Evolutionary conservation across 2,329 filamentous ascomycete species (phyloP).

Genomic region (Nemania sp.): DNA sequence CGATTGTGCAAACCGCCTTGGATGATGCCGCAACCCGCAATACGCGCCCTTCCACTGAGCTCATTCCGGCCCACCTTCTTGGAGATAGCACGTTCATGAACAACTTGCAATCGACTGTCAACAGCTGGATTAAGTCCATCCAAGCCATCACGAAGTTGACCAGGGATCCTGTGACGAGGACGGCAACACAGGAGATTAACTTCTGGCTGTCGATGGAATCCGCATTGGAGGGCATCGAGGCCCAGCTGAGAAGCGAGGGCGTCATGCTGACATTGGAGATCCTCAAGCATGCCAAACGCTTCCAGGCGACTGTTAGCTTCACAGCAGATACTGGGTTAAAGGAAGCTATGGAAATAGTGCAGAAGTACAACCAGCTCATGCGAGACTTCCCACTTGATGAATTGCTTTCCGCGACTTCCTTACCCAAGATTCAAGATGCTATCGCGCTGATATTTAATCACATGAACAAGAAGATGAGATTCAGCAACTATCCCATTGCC

Average conservation of each 20-base stretch:
- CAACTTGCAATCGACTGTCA: slow-evolving; percentile 89
- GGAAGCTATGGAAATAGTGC: slow-evolving; percentile 92
- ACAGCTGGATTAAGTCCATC: slow-evolving; percentile 98
- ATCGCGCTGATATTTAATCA: slow-evolving; percentile 89
- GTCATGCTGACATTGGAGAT: slow-evolving; percentile 92
- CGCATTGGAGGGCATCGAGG: slow-evolving; percentile 87
- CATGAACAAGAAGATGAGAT: slow-evolving; percentile 95
- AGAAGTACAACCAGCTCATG: slow-evolving; percentile 99
- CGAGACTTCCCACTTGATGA: slow-evolving; percentile 97
- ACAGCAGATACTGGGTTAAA: slow-evolving; percentile 93
- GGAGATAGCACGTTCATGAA: slow-evolving; percentile 93
- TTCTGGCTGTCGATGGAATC: slow-evolving; percentile 99
- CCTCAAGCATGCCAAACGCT: slow-evolving; percentile 94
- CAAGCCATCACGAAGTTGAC: slow-evolving; percentile 95
- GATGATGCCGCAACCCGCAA: slow-evolving; percentile 73
- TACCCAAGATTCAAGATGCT: slow-evolving; percentile 87
- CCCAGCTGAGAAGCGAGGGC: slow-evolving; percentile 84
- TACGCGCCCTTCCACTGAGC: slow-evolving; percentile 73
- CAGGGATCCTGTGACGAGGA: slow-evolving; percentile 74
- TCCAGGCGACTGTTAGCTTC: slow-evolving; percentile 97
- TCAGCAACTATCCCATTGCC: slow-evolving; percentile 92
- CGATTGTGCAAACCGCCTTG: slow-evolving; percentile 82
- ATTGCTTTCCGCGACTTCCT: slow-evolving; percentile 85
- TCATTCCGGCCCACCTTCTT: slow-evolving; percentile 75
- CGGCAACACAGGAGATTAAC: slow-evolving; percentile 96